phyloP scores from a whole-genome alignment of 352 stramenopile species.

The Pythium apleroticum region DNA sequence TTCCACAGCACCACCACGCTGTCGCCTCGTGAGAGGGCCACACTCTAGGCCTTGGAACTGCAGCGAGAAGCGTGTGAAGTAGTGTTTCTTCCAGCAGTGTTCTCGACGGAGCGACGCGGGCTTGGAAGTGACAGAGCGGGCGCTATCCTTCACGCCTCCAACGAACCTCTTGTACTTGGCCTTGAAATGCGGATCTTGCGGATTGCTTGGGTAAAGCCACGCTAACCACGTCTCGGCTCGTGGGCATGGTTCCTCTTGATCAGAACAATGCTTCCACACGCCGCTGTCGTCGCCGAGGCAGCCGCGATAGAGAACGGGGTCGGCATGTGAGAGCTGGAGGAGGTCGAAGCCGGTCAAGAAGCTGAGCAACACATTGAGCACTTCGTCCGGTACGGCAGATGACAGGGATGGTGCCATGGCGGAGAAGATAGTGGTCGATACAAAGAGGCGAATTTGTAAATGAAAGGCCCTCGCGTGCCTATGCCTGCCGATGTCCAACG shows the following conservation, averaged over 20 bases:
- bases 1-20: neutral
- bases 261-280: neutral
- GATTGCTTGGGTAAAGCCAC: neutral
- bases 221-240: neutral
- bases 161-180: neutral
- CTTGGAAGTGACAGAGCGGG: neutral
- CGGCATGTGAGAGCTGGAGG: neutral
- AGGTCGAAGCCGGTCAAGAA: neutral
- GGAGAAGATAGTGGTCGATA: neutral
- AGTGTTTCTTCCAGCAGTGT: neutral
- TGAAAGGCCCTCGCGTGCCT: no score
- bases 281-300: neutral
- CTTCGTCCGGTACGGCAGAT: neutral
- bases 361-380: neutral
- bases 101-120: neutral
- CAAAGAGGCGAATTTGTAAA: neutral
- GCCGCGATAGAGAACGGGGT: neutral
- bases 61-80: neutral
- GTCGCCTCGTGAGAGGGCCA: neutral
- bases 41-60: neutral
- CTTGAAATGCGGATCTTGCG: neutral
- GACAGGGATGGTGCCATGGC: neutral
- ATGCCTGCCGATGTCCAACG: no score
- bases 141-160: neutral
- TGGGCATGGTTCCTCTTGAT: neutral